Base-by-base conservation (phyloP, 2,329 filamentous ascomycete genomes). In the Pseudonectria buxi region DNA sequence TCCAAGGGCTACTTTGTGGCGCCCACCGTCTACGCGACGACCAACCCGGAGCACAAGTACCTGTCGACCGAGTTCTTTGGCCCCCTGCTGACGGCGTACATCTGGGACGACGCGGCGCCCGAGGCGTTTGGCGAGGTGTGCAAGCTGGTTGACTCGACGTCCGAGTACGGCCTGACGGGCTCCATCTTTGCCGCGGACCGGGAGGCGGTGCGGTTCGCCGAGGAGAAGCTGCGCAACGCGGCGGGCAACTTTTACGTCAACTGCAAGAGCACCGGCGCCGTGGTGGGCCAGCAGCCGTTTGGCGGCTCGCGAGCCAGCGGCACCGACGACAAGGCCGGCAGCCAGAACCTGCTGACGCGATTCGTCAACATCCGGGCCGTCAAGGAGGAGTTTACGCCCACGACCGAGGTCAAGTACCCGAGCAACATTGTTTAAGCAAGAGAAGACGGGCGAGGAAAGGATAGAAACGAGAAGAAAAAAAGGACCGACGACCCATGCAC, bases 211-310 rank as follows among this genome's bases (percentile, higher is more conserved):
- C 72, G 79, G 15, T 70, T 71, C 37, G 85, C 83, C 0, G 83
- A 88, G 59, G 76, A 87, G 49, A 73, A 70, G 41, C 69, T 90
- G 35, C 71, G 83, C 45, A 78, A 88, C 56, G 68, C 81, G 0
- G 84, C 85, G 1, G 85, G 85, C 28, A 90, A 90, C 68, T 89
- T 89, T 59, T 90, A 90, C 65, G 72, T 90, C 63, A 90, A 89
- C 67, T 84, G 81, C 68, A 89, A 89, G 74, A 81, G 76, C 59
- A 85, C 81, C 2, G 81, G 80, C 26, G 80, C 81, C 12, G 78
- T 86, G 15, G 80, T 84, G 7, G 81, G 79, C 11, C 81, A 85
- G 64, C 81, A 85, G 64, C 76, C 81, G 4, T 85, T 85, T 55
- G 81, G 81, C 14, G 81, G 81, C 35, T 72, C 77, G 10, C 68